These are phyloP conservation scores for Escallonia herrerae DNA, from an alignment of 129 eudicot genomes.

Conservation along the genomic window DNA sequence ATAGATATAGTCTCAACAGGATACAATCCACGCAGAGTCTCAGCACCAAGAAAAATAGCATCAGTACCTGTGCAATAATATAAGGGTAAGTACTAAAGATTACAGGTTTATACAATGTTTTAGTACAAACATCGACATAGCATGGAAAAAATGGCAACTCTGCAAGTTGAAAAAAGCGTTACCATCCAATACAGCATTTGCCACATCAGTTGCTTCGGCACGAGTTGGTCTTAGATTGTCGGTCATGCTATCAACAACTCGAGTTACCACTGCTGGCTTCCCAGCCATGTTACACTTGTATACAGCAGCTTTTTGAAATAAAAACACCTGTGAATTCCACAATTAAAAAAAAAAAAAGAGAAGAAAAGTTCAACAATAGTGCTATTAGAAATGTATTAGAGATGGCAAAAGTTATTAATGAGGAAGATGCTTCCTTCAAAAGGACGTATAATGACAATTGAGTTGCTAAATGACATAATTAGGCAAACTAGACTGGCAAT, in stretches of 20 bases:
- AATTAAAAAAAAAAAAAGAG: not conserved
- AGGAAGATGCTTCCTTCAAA: no score
- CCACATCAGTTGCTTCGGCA: constrained; percentile 86
- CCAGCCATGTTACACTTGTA: constrained; percentile 82
- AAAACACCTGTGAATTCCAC: constrained; percentile 46
- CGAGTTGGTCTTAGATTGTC: constrained; percentile 71
- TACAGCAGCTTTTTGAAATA: constrained; percentile 66
- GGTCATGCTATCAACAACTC: constrained; percentile 84
- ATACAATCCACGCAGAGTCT: constrained; percentile 65
- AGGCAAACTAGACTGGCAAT: no score
- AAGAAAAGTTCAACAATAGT: not conserved
- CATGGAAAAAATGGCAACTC: not conserved
- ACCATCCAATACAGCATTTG: constrained; percentile 77
- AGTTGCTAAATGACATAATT: no score
- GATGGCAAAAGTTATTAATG: not conserved
- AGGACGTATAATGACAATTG: no score
- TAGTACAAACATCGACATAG: not conserved
- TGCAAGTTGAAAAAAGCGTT: constrained; percentile 1
- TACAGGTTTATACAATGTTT: not conserved
- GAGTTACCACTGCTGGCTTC: constrained; percentile 71
- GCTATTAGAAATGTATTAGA: not conserved
- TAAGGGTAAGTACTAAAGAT: not conserved
- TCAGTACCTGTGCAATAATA: constrained; percentile 48
- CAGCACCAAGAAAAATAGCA: constrained; percentile 81
- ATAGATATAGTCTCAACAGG: constrained; percentile 60